Evolutionary conservation across 192 early-diverging fungal species (phyloP).

Genomic region (Backusella psychrophila): DNA sequence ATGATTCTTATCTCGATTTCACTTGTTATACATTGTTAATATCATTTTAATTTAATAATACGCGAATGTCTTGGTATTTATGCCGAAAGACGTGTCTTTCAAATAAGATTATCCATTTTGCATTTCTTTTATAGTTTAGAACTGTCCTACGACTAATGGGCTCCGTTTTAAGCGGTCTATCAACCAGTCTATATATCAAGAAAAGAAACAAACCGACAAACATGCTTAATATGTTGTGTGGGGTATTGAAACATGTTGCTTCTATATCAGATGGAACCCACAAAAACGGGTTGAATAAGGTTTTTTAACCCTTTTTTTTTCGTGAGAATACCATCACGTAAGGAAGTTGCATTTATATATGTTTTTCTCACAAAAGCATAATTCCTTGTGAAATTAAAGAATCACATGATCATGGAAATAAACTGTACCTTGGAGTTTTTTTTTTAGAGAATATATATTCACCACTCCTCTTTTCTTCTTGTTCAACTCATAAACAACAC

Average conservation of each 20-base stretch:
- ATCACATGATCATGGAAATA: background rate
- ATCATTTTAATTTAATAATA: background rate
- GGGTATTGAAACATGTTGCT: background rate
- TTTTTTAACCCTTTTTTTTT: background rate
- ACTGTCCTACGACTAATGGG: background rate
- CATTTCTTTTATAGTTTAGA: no score
- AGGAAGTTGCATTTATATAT: background rate
- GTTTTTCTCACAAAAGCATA: background rate
- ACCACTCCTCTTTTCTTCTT: background rate
- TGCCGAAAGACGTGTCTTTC: background rate
- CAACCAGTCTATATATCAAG: no score
- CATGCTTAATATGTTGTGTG: background rate
- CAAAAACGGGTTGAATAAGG: background rate
- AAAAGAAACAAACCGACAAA: no score
- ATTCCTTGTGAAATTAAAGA: slow-evolving; percentile 5
- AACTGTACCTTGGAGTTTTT: background rate
- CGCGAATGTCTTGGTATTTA: no score
- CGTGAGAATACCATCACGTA: slow-evolving; percentile 5
- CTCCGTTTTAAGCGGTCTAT: background rate
- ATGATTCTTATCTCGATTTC: background rate
- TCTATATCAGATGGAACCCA: background rate
- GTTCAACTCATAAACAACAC: background rate
- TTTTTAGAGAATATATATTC: background rate
- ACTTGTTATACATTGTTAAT: background rate
- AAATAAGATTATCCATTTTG: background rate